phyloP scores from a whole-genome alignment of 257 asterid species.

The Nicotiana otophora region DNA sequence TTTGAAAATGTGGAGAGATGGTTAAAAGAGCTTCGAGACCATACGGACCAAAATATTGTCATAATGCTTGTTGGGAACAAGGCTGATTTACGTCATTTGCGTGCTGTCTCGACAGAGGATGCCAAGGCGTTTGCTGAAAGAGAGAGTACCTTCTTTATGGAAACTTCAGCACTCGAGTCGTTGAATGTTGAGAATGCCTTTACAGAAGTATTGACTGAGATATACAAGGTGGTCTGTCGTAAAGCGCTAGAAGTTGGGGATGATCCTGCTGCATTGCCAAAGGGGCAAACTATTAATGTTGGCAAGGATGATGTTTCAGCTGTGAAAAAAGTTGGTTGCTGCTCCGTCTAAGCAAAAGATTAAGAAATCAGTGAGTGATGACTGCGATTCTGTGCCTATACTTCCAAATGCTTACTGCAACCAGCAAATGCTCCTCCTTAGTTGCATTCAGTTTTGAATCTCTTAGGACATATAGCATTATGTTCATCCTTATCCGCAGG shows the following conservation, averaged over 20 bases:
- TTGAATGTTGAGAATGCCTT: conserved; percentile 64
- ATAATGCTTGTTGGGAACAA: conserved; percentile 74
- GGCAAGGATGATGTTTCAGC: conserved; percentile 54
- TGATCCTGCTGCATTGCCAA: conserved; percentile 52
- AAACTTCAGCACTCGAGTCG: conserved; percentile 70
- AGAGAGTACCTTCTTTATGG: conserved; percentile 54
- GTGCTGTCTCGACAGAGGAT: conserved; percentile 59
- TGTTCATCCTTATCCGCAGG: neutral
- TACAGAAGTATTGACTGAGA: conserved; percentile 56
- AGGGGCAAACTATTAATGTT: conserved; percentile 47
- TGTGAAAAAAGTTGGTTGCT: conserved; percentile 50
- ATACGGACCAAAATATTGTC: conserved; percentile 60
- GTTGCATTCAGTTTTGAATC: conserved; percentile 2
- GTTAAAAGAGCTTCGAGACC: conserved; percentile 68
- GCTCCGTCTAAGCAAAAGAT: conserved; percentile 30
- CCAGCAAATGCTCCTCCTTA: neutral
- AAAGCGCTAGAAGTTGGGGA: conserved; percentile 61
- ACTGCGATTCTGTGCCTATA: neutral
- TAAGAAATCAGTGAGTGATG: neutral
- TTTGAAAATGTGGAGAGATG: conserved; percentile 61
- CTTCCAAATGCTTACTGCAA: neutral
- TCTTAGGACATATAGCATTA: conserved; percentile 3
- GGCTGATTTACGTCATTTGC: conserved; percentile 60
- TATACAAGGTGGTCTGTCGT: conserved; percentile 55
- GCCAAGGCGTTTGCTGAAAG: conserved; percentile 51